These are phyloP conservation scores for Fusarium sp. DNA, from an alignment of 2,329 filamentous ascomycete genomes.

Conservation along the genomic window DNA sequence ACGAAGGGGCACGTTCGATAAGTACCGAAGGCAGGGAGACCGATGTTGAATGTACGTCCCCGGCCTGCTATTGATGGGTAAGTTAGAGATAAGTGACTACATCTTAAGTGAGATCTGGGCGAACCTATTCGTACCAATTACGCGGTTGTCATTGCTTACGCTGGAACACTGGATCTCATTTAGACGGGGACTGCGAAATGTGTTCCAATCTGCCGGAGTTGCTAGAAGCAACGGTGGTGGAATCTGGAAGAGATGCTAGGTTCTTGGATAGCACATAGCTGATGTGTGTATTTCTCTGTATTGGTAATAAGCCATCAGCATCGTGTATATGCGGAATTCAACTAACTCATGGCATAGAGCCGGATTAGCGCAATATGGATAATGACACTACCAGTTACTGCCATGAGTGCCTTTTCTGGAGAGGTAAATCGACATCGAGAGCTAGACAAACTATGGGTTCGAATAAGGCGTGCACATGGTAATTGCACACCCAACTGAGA, in stretches of 20 bases:
- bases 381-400: neutral
- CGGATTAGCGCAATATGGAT: neutral
- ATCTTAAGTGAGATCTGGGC: neutral
- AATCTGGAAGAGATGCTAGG: neutral
- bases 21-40: neutral
- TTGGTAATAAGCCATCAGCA: neutral
- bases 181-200: neutral
- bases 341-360: neutral
- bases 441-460: neutral
- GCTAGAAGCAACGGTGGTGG: neutral
- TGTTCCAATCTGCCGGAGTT: neutral
- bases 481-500: neutral
- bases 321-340: neutral
- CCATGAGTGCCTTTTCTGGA: neutral
- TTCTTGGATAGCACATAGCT: neutral
- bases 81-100: neutral
- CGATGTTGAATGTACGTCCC: neutral
- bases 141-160: neutral
- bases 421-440: neutral
- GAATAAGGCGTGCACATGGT: no score
- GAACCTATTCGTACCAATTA: neutral
- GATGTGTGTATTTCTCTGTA: neutral
- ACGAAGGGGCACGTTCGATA: no score
- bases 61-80: neutral
- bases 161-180: neutral